Base-by-base conservation (phyloP, 768 basidiomycete species). In the Austroboletus eburneus region DNA sequence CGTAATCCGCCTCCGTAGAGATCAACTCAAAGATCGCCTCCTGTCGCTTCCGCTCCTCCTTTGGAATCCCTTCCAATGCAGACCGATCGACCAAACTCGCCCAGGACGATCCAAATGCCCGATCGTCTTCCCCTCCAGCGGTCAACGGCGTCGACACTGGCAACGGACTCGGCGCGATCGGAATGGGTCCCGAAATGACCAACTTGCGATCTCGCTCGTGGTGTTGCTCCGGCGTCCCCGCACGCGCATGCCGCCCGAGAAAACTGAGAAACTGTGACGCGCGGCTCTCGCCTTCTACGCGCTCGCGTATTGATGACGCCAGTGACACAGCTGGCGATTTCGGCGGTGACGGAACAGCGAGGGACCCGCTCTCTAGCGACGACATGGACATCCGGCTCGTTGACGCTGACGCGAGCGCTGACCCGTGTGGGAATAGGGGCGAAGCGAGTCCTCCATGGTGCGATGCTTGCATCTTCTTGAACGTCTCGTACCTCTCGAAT, bases 11-110 rank as follows among this genome's bases (percentile, higher is more conserved):
- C 64, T 99, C 95, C 0, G 95, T 98, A 6, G 77, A 77, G 55
- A 98, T 95, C 43, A 98, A 75, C 68, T 99, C 95, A 55, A 97
- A 98, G 42, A 96, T 95, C 0, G 90, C 86, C 74, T 98, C 95
- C 67, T 97, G 95, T 44, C 94, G 76, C 48, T 82, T 84, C 37
- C 94, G 76, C 63, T 98, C 95, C 20, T 72, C 71, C 1, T 75
- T 62, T 1, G 90, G 87, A 36, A 97, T 84, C 6, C 80, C 90
- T 24, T 86, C 86, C 18, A 97, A 65, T 0, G 88, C 91, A 27
- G 82, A 79, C 52, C 82, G 83, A 57, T 96, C 89, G 0, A 97
- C 85, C 41, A 97, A 69, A 63, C 92, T 95, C 8, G 90, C 84
- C 95, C 95, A 98, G 0, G 91, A 92, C 79, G 92, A 48, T 13